phyloP scores from a whole-genome alignment of 305 asterid genomes.

The Stenogyne calaminthoides region DNA sequence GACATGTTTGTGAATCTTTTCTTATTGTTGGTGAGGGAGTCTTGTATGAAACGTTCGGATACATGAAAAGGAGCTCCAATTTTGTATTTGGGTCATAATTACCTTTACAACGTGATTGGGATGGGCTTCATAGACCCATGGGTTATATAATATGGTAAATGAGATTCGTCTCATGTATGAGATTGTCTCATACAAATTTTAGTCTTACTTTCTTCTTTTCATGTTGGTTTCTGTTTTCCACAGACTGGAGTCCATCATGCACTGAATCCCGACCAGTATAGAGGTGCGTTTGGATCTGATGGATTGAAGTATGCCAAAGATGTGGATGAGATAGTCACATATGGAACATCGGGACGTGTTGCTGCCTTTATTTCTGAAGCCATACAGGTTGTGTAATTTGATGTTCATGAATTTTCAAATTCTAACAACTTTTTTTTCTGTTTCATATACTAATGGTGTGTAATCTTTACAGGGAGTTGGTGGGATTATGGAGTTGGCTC shows the following conservation, averaged over 20 bases:
- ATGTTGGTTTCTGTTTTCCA: conserved; percentile 27
- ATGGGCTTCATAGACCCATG: no score
- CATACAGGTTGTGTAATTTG: conserved; percentile 64
- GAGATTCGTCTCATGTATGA: no score
- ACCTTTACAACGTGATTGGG: no score
- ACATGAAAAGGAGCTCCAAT: no score
- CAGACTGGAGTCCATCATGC: conserved; percentile 92
- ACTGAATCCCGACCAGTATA: conserved; percentile 77
- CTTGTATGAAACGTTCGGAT: no score
- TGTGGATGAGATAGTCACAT: conserved; percentile 74
- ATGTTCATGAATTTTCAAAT: not conserved
- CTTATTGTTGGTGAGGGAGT: not conserved
- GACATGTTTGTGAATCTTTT: conserved; percentile 3
- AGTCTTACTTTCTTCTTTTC: not conserved
- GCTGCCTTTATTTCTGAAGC: conserved; percentile 90
- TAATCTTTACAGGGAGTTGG: conserved; percentile 72
- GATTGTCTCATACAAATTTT: no score
- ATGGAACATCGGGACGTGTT: conserved; percentile 81
- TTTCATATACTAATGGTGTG: conserved; percentile 5
- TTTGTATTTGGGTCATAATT: no score
- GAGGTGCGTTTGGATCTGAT: conserved; percentile 80
- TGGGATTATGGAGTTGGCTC: conserved; percentile 93
- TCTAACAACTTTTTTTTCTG: not conserved
- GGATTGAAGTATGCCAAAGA: conserved; percentile 76
- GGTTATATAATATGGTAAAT: no score